These are phyloP conservation scores for Penicillium hesseltinei DNA, from an alignment of 2,329 filamentous ascomycete genomes.

Conservation along the genomic window DNA sequence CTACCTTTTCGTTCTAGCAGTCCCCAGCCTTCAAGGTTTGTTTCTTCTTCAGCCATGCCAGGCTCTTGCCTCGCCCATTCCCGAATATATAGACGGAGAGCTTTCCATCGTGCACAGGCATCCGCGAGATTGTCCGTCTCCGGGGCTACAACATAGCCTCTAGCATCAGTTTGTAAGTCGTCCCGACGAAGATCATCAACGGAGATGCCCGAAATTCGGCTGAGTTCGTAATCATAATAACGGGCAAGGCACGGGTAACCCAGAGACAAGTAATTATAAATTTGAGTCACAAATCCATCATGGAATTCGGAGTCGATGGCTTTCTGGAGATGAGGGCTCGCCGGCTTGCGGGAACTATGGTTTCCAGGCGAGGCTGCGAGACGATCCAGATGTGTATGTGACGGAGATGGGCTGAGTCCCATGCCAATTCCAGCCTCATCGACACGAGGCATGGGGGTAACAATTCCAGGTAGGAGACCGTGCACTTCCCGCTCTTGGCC, in stretches of 20 bases:
- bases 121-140: slow-evolving; percentile 51
- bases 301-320: slow-evolving; percentile 66
- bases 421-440: slow-evolving; percentile 9
- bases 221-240: slow-evolving; percentile 79
- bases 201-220: slow-evolving; percentile 71
- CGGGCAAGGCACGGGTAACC: slow-evolving; percentile 85
- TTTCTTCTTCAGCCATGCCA: slow-evolving; percentile 58
- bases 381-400: not conserved
- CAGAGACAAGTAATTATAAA: slow-evolving; percentile 93
- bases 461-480: slow-evolving; percentile 23
- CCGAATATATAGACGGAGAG: slow-evolving; percentile 75
- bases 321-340: slow-evolving; percentile 35
- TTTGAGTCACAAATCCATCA: slow-evolving; percentile 85
- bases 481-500: slow-evolving; percentile 12
- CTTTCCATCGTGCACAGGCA: slow-evolving; percentile 74
- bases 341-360: not conserved
- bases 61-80: slow-evolving; percentile 92
- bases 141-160: slow-evolving; percentile 66
- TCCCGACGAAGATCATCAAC: slow-evolving; percentile 68
- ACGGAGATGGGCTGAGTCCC: slow-evolving; percentile 4
- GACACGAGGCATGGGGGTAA: slow-evolving; percentile 25
- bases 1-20: slow-evolving; percentile 59
- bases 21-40: slow-evolving; percentile 63
- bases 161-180: slow-evolving; percentile 64
- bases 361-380: slow-evolving; percentile 5